These are phyloP conservation scores for Penicillium sp. DNA, from an alignment of 2,329 filamentous ascomycete species.

Conservation along the genomic window DNA sequence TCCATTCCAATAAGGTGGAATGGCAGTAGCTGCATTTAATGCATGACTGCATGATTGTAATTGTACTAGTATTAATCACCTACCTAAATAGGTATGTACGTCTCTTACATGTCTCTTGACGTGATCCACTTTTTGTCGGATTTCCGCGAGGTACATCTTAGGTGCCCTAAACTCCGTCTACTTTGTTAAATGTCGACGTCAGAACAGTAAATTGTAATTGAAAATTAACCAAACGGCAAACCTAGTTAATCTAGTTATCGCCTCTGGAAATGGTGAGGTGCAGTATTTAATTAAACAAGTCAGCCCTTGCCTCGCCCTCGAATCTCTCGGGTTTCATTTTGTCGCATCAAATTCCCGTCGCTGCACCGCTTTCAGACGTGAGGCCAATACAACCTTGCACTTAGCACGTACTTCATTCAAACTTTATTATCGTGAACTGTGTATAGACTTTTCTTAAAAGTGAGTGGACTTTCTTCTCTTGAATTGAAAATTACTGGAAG, in stretches of 20 bases:
- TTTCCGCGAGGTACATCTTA: slow-evolving; percentile 4
- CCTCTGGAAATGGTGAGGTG: slow-evolving; percentile 1
- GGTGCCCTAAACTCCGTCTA: not conserved
- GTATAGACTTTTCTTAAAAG: not conserved
- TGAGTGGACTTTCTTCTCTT: not conserved
- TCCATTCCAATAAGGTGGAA: not conserved
- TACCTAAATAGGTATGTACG: not conserved
- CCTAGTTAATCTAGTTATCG: not conserved
- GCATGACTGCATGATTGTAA: not conserved
- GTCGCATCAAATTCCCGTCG: not conserved
- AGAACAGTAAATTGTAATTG: not conserved
- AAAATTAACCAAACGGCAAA: not conserved
- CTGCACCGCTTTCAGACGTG: slow-evolving; percentile 9
- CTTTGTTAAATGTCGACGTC: slow-evolving; percentile 1
- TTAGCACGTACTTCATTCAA: slow-evolving; percentile 1
- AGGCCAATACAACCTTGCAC: slow-evolving; percentile 9
- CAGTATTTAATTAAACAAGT: slow-evolving; percentile 12
- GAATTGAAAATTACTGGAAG: not conserved
- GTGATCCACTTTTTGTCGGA: slow-evolving; percentile 8
- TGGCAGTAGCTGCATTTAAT: slow-evolving; percentile 1
- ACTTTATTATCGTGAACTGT: not conserved
- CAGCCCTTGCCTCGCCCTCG: slow-evolving; percentile 10
- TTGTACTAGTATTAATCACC: not conserved
- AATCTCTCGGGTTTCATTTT: slow-evolving; percentile 4
- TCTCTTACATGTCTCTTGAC: slow-evolving; percentile 4